Conservation (phyloP, 306 rosid species). For the Psophocarpus tetragonolobus region DNA sequence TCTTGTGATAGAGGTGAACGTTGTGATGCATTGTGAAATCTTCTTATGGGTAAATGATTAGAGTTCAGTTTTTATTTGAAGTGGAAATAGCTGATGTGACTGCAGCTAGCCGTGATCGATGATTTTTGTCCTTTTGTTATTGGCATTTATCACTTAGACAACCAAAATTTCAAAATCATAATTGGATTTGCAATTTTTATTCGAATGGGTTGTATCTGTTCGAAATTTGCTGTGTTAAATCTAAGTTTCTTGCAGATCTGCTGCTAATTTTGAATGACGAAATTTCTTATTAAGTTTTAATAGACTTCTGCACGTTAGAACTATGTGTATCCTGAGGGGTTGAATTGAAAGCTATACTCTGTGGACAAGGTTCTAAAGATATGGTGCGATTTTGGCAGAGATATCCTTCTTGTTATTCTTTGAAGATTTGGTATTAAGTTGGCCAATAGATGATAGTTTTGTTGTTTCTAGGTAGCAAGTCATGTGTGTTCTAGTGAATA, state of each 20-base stretch:
- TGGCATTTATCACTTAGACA: background rate
- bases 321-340: background rate
- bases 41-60: background rate
- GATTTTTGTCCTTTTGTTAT: background rate
- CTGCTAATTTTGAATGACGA: background rate
- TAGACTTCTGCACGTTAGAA: background rate
- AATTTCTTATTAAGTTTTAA: background rate
- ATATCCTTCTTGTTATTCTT: background rate
- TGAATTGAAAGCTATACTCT: slow-evolving; percentile 1
- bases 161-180: background rate
- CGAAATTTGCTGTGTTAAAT: background rate
- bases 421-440: slow-evolving; percentile 4
- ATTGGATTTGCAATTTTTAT: background rate
- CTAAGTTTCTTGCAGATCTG: slow-evolving; percentile 27
- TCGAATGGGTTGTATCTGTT: background rate
- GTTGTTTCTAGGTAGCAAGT: background rate
- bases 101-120: slow-evolving; percentile 24
- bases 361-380: background rate
- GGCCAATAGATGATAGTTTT: background rate
- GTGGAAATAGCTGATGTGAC: background rate
- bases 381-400: slow-evolving; percentile 2
- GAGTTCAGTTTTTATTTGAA: background rate
- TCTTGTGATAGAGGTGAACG: background rate
- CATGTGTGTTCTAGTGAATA: background rate
- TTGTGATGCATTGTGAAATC: slow-evolving; percentile 10